Conservation (phyloP, 2,329 filamentous ascomycete species). For the Scedosporium aurantiacum region DNA sequence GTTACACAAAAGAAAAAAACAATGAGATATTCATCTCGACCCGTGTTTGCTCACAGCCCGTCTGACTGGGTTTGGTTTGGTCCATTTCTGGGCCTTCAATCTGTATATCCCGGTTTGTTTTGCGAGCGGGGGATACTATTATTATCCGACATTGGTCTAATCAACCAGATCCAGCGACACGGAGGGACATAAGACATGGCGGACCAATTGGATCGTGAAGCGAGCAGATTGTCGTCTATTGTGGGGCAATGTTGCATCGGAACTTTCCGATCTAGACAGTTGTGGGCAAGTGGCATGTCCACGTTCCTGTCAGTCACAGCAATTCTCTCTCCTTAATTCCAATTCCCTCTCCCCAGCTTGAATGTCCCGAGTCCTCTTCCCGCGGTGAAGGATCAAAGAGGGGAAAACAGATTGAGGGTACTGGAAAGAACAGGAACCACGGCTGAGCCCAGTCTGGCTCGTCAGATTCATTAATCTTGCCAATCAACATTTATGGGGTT, state of each 20-base stretch:
- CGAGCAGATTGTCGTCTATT: neutral
- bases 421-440: no score
- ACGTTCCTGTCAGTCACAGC: neutral
- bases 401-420: no score
- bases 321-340: no score
- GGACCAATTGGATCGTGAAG: neutral
- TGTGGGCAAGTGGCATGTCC: neutral
- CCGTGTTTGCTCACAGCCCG: neutral
- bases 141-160: neutral
- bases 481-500: no score
- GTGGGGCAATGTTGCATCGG: neutral
- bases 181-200: neutral
- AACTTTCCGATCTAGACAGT: neutral
- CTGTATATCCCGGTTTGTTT: neutral
- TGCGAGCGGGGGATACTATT: neutral
- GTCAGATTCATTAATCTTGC: no score
- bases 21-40: neutral
- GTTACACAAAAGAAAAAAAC: neutral
- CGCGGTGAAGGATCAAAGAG: no score
- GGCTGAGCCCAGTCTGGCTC: no score
- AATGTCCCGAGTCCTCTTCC: no score
- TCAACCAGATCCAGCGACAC: neutral
- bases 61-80: neutral
- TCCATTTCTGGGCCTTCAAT: neutral
- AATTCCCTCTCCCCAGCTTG: no score